Conservation (phyloP, 345 rosid species). For the Corymbia maculata region DNA sequence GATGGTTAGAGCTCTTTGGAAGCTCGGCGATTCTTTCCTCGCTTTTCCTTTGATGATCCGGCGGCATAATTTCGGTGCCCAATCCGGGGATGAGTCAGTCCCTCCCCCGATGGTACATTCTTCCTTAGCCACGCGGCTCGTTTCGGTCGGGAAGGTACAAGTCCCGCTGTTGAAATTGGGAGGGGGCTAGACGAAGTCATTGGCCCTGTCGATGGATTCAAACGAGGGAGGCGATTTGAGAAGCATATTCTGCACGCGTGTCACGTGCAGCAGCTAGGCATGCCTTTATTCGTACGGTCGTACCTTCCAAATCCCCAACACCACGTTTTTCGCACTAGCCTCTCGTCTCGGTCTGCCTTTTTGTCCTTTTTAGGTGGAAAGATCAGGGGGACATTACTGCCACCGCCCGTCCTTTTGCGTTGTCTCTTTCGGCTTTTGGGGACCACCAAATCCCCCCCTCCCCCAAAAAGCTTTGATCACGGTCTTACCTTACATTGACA, state of each 20-base stretch:
- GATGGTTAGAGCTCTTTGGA: not conserved
- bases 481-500: not conserved
- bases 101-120: accelerated
- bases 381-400: not conserved
- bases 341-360: not conserved
- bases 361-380: not conserved
- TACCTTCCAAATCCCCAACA: not conserved
- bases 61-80: accelerated
- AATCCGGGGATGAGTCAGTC: not conserved
- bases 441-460: not conserved
- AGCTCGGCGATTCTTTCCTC: not conserved
- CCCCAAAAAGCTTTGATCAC: not conserved
- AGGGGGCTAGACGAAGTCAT: not conserved
- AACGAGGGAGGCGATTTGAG: not conserved
- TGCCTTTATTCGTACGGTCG: not conserved
- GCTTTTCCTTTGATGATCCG: not conserved
- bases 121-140: accelerated
- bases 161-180: not conserved
- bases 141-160: not conserved
- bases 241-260: not conserved
- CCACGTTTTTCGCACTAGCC: not conserved
- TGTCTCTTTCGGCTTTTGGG: not conserved
- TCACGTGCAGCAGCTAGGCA: not conserved
- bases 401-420: not conserved
- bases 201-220: not conserved